A percentile compares a stretch with the other conserved stretches of the same genome.
phyloP scores from a whole-genome alignment of 129 eudicot genomes.

The Arctium lappa region DNA sequence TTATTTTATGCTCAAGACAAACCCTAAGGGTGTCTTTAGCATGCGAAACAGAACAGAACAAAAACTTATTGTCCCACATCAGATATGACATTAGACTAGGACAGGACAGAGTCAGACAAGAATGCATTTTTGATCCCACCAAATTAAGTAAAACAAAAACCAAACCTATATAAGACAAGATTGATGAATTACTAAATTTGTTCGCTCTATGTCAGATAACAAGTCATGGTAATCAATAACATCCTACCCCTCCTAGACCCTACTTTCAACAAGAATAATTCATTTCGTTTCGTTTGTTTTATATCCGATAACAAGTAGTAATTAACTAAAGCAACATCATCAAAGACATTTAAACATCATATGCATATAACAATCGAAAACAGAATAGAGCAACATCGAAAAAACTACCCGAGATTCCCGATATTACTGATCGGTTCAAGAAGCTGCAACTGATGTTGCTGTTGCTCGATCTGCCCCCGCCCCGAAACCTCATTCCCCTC shows the following conservation, averaged over 20 bases:
- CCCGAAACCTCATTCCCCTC: slow-evolving; percentile 33
- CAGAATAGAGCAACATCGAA: slow-evolving; percentile 1
- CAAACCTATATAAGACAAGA: background rate
- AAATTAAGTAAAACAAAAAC: no score
- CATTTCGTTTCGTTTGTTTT: background rate
- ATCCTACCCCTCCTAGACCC: no score
- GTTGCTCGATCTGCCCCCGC: slow-evolving; percentile 43
- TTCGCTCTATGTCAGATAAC: background rate
- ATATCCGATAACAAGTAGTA: background rate
- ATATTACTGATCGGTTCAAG: slow-evolving; percentile 81
- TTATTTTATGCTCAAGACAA: background rate
- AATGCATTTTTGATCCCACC: background rate
- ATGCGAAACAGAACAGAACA: background rate
- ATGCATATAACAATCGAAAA: background rate
- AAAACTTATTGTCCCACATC: no score
- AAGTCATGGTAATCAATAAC: background rate
- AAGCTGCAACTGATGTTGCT: slow-evolving; percentile 62
- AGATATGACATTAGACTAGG: no score
- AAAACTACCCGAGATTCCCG: slow-evolving; percentile 65
- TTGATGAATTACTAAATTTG: background rate
- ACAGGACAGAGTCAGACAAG: background rate
- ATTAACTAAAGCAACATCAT: background rate
- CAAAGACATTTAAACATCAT: background rate
- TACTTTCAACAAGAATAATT: no score
- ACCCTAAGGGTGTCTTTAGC: background rate